Evolutionary conservation across 2,329 filamentous ascomycete genomes (phyloP).

Genomic region (Eurotiales sp.): DNA sequence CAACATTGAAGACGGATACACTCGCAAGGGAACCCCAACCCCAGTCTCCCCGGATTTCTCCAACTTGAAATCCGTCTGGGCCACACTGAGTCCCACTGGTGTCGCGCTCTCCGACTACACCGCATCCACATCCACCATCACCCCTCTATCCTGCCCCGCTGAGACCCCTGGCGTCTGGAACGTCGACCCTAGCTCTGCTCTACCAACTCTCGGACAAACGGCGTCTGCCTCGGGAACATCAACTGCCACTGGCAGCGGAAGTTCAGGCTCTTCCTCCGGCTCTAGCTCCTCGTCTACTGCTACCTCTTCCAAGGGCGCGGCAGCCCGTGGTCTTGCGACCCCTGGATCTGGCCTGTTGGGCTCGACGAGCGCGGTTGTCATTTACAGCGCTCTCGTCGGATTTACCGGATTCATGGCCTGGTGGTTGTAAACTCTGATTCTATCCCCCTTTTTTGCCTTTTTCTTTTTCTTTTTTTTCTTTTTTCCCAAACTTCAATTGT

Average conservation of each 20-base stretch:
- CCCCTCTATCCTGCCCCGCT: constrained; percentile 65
- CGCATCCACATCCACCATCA: constrained; percentile 56
- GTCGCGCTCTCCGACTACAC: constrained; percentile 64
- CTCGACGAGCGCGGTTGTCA: not conserved
- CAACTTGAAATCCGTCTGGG: constrained; percentile 75
- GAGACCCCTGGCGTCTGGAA: constrained; percentile 68
- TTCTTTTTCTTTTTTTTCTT: not conserved
- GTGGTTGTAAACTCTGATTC: constrained; percentile 14
- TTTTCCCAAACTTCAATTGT: too few species aligned
- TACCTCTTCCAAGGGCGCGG: constrained; percentile 13
- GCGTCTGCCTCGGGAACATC: constrained; percentile 7
- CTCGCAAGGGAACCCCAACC: constrained; percentile 67
- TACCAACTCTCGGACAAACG: constrained; percentile 64
- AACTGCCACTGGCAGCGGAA: not conserved
- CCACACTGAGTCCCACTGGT: constrained; percentile 65
- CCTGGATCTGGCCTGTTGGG: constrained; percentile 6
- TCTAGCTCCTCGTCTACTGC: constrained; percentile 13
- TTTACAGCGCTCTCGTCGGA: constrained; percentile 10
- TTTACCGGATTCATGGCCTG: constrained; percentile 15
- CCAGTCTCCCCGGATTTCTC: constrained; percentile 72
- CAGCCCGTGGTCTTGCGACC: constrained; percentile 2
- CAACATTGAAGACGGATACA: constrained; percentile 61
- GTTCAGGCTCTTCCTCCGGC: constrained; percentile 13
- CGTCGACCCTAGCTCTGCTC: constrained; percentile 63
- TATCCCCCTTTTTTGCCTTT: not conserved